Base-by-base conservation (phyloP, 164 flowering plant genomes). In the Chimonanthus salicifolius region DNA sequence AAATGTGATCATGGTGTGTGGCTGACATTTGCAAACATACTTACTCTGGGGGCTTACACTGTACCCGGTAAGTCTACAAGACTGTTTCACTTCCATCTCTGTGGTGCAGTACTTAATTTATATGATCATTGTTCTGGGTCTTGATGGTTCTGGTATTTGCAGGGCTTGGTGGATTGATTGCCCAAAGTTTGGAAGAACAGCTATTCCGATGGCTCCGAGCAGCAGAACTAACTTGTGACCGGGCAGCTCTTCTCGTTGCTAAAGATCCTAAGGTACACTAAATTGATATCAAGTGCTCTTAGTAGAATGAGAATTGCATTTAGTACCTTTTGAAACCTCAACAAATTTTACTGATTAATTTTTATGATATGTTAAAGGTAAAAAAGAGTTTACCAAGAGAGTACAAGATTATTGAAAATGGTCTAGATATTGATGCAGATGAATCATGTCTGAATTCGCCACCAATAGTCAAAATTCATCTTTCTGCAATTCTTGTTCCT, bases 1-100 rank as follows among this genome's bases (percentile, higher is more conserved):
- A 95, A 95, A 86, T 95, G 99, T 67, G 96, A 95, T 75, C 99
- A 95, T 80, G 98, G 99, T 64, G 92, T 92, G 15, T 93, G 98
- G 99, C 89, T 95, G 74, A 95, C 99, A 64, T 80, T 91, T 84
- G 99, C 96, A 33, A 95, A 95, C 79, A 87, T 95, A 83, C 88
- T 95, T 68, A 87, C 93, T 8, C 83, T 95, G 72, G 99, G 99
- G 65, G 99, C 96, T 69, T 90, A 95, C 76, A 78, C 87, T 62
- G 65, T 95, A 50, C 98, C 99, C 78, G 98, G 99, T 89, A 87
- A 71, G 87, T 80, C 45, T 44, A 21, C 13, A 47, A 58, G 3
- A 43, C 43, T n/a, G 21, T 20, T 44, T 16, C 11, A 16, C 43
- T 48, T 47, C 6, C 33, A 68, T 7, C 15, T 68, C 47, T 48